phyloP scores from a whole-genome alignment of 1,284 basidiomycete genomes.

The Pulveroboletus sp. region DNA sequence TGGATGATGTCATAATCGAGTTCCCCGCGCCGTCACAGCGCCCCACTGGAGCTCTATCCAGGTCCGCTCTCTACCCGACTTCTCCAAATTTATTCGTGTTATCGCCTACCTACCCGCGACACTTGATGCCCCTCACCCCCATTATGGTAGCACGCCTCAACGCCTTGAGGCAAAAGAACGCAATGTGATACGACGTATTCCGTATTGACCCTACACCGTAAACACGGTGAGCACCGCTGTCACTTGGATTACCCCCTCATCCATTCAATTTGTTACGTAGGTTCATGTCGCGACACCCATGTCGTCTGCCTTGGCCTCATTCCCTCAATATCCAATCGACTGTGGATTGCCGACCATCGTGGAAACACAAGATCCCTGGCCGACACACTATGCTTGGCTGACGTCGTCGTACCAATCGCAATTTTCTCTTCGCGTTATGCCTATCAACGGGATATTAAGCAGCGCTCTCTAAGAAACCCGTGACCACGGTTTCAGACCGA shows the following conservation, averaged over 20 bases:
- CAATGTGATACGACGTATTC: not conserved
- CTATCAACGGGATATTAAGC: not conserved
- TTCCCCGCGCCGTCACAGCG: not conserved
- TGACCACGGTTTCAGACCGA: too few relatives aligned
- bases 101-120: not conserved
- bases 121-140: not conserved
- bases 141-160: not conserved
- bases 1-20: too few relatives aligned
- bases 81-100: too few relatives aligned
- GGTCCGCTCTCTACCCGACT: not conserved
- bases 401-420: not conserved
- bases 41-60: not conserved
- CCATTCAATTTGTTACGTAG: not conserved
- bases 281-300: not conserved
- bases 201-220: not conserved
- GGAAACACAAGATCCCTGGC: too few relatives aligned
- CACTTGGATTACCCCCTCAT: not conserved
- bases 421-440: not conserved
- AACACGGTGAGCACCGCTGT: not conserved
- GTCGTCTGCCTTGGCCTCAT: not conserved
- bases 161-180: too few relatives aligned
- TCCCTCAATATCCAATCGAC: not conserved
- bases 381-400: too few relatives aligned
- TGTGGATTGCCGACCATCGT: too few relatives aligned
- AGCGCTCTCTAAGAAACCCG: too few relatives aligned